Conservation (phyloP, 192 early-diverging fungal genomes). For the Backusella liffmaniae region DNA sequence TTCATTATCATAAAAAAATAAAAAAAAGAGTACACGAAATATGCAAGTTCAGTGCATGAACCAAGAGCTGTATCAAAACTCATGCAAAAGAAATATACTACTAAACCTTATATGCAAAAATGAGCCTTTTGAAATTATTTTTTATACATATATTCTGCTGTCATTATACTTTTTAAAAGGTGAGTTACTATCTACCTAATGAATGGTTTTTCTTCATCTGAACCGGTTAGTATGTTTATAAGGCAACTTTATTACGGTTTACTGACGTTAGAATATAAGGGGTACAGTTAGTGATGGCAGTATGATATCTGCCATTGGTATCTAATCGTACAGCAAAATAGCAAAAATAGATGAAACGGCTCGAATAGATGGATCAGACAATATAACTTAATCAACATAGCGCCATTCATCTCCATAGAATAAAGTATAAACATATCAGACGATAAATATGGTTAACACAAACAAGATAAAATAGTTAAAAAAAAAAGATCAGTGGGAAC, state of each 20-base stretch:
- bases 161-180: neutral
- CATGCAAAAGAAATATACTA: neutral
- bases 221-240: neutral
- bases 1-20: neutral
- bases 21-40: neutral
- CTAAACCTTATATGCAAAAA: neutral
- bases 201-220: neutral
- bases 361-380: neutral
- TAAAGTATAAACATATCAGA: neutral
- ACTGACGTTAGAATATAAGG: neutral
- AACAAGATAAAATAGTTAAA: neutral
- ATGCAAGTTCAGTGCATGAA: neutral
- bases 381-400: neutral
- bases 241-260: neutral
- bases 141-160: neutral
- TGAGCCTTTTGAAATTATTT: neutral
- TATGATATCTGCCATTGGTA: neutral
- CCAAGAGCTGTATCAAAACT: neutral
- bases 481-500: neutral
- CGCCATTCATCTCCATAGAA: neutral
- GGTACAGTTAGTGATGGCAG: neutral
- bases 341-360: neutral
- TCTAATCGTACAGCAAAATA: neutral
- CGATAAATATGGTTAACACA: neutral
- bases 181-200: neutral